These are phyloP conservation scores for Cardamine occulta DNA, from an alignment of 345 rosid species.

Conservation along the genomic window DNA sequence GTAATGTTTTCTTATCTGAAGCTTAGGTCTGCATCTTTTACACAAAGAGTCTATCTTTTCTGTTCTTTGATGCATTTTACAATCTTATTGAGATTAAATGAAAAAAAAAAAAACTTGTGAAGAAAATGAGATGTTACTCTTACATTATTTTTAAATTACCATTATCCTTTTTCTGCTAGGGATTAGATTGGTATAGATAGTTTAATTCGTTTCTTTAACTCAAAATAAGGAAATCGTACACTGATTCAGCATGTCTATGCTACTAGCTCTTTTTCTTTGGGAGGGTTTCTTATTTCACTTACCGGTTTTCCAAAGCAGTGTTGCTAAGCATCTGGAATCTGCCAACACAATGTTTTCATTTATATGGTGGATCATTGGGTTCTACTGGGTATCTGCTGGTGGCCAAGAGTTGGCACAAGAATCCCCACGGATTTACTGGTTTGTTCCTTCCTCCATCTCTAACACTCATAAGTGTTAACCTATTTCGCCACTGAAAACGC, in stretches of 20 bases:
- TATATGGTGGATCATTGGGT: constrained; percentile 99
- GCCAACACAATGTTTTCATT: constrained; percentile 98
- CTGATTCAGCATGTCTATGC: constrained; percentile 5
- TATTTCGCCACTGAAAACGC: not conserved
- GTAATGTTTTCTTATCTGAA: constrained; percentile 19
- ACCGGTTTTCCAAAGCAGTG: constrained; percentile 46
- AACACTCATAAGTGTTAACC: not conserved
- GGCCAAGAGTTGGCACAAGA: constrained; percentile 69
- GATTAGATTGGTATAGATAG: not conserved
- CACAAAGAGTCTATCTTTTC: constrained; percentile 16
- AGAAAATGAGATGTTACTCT: constrained; percentile 5
- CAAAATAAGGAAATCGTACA: not conserved
- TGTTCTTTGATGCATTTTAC: constrained; percentile 21
- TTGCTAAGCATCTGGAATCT: constrained; percentile 91
- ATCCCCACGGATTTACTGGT: constrained; percentile 94
- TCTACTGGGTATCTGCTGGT: constrained; percentile 97
- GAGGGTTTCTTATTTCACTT: constrained; percentile 19
- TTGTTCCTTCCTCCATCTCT: constrained; percentile 26
- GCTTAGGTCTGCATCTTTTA: constrained; percentile 1
- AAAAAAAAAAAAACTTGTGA: not conserved
- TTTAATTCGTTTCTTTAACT: not conserved
- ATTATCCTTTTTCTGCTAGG: constrained; percentile 1
- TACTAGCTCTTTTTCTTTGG: not conserved
- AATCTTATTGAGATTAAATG: constrained; percentile 5
- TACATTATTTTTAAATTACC: not conserved